Percentiles rank a stretch among this genome's conserved stretches.
These are phyloP conservation scores for Iberis pinnata DNA, from an alignment of 345 rosid species.

Conservation along the genomic window DNA sequence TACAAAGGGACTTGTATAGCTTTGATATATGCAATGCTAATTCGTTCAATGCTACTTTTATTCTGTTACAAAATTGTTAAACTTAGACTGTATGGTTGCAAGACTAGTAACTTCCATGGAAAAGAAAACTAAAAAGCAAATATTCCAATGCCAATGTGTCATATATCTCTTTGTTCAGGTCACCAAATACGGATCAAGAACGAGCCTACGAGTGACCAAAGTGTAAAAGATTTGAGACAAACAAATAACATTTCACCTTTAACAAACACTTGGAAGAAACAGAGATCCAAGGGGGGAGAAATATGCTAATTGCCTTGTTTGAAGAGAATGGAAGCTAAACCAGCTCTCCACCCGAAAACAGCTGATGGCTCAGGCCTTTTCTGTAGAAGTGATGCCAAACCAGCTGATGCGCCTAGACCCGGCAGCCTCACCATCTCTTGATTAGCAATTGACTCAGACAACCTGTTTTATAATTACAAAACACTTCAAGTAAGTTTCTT, in stretches of 20 bases:
- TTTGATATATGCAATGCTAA: too few relatives aligned
- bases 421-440: constrained; percentile 31
- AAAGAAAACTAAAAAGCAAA: too few relatives aligned
- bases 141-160: too few relatives aligned
- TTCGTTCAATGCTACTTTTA: too few relatives aligned
- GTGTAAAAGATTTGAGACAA: constrained; percentile 1
- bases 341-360: constrained; percentile 58
- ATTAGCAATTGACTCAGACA: constrained; percentile 34
- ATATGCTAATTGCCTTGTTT: constrained; percentile 44
- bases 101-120: too few relatives aligned
- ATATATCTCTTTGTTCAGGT: too few relatives aligned
- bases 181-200: too few relatives aligned
- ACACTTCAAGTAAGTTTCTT: not conserved
- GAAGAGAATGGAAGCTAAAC: constrained; percentile 65
- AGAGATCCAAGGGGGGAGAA: not conserved
- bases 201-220: constrained; percentile 20
- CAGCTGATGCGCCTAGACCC: constrained; percentile 31
- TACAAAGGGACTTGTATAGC: too few relatives aligned
- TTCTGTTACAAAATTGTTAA: too few relatives aligned
- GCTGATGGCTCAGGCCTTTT: constrained; percentile 48
- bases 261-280: constrained; percentile 3
- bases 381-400: constrained; percentile 48
- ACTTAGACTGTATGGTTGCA: too few relatives aligned
- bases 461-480: constrained; percentile 28
- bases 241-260: constrained; percentile 7